Percentiles rank a stretch among this genome's conserved stretches.
Conservation (phyloP, 2,329 filamentous ascomycete genomes). For the Onygenales sp. region DNA sequence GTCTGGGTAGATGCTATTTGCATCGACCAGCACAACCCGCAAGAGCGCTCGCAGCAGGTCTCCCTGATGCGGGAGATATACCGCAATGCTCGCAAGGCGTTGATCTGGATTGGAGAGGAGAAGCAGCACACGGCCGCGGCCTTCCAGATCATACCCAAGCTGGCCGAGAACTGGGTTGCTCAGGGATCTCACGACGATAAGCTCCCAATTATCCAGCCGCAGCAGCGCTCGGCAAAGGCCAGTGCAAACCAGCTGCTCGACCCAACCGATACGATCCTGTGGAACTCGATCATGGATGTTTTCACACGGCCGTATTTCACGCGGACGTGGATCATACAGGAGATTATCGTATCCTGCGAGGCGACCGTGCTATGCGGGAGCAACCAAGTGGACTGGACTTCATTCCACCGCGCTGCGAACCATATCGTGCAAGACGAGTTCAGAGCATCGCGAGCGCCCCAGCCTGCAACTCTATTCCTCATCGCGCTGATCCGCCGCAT, state of each 20-base stretch:
- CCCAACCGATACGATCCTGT: neutral
- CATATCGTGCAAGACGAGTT: conserved; percentile 4
- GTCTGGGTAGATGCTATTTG: conserved; percentile 13
- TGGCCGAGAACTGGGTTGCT: conserved; percentile 1
- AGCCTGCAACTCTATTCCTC: conserved; percentile 1
- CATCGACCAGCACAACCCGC: conserved; percentile 9
- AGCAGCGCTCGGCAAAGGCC: neutral
- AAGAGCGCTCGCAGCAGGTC: conserved; percentile 10
- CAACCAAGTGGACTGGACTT: conserved; percentile 1
- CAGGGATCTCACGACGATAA: conserved; percentile 1
- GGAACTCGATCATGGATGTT: conserved; percentile 3
- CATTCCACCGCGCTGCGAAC: conserved; percentile 3
- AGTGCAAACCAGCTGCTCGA: neutral
- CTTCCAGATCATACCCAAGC: neutral
- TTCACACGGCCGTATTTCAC: conserved; percentile 4
- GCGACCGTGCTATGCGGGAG: conserved; percentile 1
- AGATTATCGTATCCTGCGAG: conserved; percentile 1
- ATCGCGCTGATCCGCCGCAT: conserved; percentile 3
- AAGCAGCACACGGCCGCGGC: conserved; percentile 1
- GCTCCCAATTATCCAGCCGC: neutral
- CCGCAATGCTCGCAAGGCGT: neutral
- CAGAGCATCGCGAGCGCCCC: neutral
- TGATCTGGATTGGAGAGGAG: conserved; percentile 4
- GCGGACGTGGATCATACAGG: conserved; percentile 4
- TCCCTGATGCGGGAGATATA: conserved; percentile 12